Evolutionary conservation across 1,284 basidiomycete species (phyloP).

Genomic region (Veloporphyrellus conicus): DNA sequence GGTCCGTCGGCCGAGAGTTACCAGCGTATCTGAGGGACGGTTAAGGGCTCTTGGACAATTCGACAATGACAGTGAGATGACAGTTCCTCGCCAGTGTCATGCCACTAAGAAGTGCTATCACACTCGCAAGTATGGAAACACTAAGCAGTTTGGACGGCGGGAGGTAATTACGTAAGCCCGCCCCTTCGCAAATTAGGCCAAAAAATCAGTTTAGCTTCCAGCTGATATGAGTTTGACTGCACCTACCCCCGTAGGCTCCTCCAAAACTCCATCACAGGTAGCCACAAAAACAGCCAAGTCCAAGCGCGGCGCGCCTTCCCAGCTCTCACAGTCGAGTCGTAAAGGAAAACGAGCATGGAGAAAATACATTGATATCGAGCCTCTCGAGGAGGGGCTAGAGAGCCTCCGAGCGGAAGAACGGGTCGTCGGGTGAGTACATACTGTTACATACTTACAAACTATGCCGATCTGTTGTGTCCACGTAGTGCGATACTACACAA

Average conservation of each 20-base stretch:
- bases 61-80: too few species aligned
- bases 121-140: too few species aligned
- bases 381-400: slow-evolving; percentile 74
- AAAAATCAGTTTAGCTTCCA: background rate
- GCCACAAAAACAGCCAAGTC: slow-evolving; percentile 12
- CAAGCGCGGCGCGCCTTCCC: slow-evolving; percentile 28
- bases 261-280: slow-evolving; percentile 1
- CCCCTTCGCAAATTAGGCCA: too few species aligned
- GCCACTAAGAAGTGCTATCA: too few species aligned
- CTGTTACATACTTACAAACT: background rate
- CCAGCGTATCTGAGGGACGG: too few species aligned
- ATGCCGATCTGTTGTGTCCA: slow-evolving; percentile 1
- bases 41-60: too few species aligned
- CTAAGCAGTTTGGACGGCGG: too few species aligned
- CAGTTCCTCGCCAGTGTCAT: too few species aligned
- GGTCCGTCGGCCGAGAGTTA: too few species aligned
- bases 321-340: slow-evolving; percentile 59
- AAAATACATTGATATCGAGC: slow-evolving; percentile 82
- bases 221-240: slow-evolving; percentile 10
- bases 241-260: background rate
- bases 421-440: slow-evolving; percentile 59
- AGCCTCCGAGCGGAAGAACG: slow-evolving; percentile 72
- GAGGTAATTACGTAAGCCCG: slow-evolving; percentile 12
- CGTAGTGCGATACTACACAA: slow-evolving; percentile 56
- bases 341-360: slow-evolving; percentile 92